Conservation (phyloP, 73 alveolate species). For the Tetrahymena borealis region DNA sequence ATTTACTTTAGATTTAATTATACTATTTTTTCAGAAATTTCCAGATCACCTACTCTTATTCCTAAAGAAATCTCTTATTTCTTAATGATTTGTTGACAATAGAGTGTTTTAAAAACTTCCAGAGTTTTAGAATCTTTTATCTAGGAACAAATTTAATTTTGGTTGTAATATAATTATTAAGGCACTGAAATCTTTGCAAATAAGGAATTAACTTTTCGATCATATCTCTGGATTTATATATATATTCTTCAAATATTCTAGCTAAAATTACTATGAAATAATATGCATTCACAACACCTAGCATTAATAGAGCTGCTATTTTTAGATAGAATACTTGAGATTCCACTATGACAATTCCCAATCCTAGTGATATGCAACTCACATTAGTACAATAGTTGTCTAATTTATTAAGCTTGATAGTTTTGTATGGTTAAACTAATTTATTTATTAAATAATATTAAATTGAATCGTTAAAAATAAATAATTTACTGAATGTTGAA, state of each 20-base stretch:
- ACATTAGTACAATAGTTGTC: background rate
- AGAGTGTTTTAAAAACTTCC: background rate
- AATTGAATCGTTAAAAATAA: background rate
- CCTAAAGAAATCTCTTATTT: too few species aligned
- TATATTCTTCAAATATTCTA: background rate
- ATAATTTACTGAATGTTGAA: background rate
- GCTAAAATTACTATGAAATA: background rate
- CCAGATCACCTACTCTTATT: too few species aligned
- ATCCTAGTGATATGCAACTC: background rate
- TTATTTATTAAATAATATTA: background rate
- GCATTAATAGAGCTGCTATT: background rate
- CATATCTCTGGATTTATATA: background rate
- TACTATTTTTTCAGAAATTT: too few species aligned
- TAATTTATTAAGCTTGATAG: background rate
- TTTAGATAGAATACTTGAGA: background rate
- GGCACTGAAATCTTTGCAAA: background rate
- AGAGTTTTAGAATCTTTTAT: background rate
- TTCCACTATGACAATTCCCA: background rate
- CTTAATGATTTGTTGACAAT: background rate
- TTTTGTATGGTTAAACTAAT: background rate
- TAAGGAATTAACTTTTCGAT: background rate
- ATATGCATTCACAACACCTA: background rate
- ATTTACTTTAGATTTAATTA: too few species aligned
- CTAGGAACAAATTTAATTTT: background rate
- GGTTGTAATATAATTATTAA: background rate